phyloP scores from a whole-genome alignment of 805 yeast genomes.

The Candida morakotiae region DNA sequence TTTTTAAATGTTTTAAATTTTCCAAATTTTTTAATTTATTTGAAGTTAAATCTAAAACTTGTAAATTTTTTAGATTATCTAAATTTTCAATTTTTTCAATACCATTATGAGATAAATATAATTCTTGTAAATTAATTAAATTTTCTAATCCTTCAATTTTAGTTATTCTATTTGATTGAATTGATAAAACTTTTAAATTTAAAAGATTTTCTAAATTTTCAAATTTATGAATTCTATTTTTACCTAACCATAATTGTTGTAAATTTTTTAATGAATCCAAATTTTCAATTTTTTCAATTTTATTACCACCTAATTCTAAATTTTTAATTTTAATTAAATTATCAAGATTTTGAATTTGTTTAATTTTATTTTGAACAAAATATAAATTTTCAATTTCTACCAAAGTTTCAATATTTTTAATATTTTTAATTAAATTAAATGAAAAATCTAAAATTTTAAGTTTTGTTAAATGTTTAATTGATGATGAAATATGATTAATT shows the following conservation, averaged over 20 bases:
- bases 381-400: slow-evolving; percentile 62
- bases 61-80: slow-evolving; percentile 62
- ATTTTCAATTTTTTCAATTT: slow-evolving; percentile 56
- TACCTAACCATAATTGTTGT: slow-evolving; percentile 88
- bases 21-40: slow-evolving; percentile 62
- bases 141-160: slow-evolving; percentile 79
- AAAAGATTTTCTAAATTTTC: slow-evolving; percentile 56
- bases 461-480: slow-evolving; percentile 54
- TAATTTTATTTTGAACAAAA: slow-evolving; percentile 85
- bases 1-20: slow-evolving; percentile 56
- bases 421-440: slow-evolving; percentile 83
- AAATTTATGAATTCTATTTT: slow-evolving; percentile 66
- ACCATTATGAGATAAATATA: slow-evolving; percentile 84
- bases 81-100: slow-evolving; percentile 72
- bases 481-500: slow-evolving; percentile 78
- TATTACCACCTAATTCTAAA: slow-evolving; percentile 90
- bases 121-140: slow-evolving; percentile 70
- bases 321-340: slow-evolving; percentile 54
- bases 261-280: slow-evolving; percentile 52
- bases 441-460: slow-evolving; percentile 72
- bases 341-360: slow-evolving; percentile 64
- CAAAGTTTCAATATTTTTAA: slow-evolving; percentile 70
- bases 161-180: slow-evolving; percentile 79
- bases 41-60: slow-evolving; percentile 76
- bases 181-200: slow-evolving; percentile 72